phyloP scores from a whole-genome alignment of 257 asterid genomes.

The Solanum tacnaense region DNA sequence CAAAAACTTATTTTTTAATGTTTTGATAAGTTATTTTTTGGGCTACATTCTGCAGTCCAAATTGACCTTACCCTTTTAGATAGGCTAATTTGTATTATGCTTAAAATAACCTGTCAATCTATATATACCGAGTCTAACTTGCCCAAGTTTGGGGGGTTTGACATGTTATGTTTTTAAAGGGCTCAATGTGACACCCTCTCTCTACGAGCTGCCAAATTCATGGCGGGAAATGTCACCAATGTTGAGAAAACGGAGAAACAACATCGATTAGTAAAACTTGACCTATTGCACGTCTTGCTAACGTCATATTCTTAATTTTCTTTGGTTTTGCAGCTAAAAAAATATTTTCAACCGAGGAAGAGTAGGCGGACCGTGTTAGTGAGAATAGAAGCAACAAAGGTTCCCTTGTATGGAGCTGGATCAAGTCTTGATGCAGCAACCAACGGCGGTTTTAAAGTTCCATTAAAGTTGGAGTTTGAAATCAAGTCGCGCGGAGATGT shows the following conservation, averaged over 20 bases:
- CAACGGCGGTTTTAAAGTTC: slow-evolving; percentile 40
- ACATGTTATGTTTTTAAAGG: background rate
- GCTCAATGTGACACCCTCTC: background rate
- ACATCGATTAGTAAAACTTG: background rate
- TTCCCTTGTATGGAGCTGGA: slow-evolving; percentile 91
- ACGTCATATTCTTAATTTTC: background rate
- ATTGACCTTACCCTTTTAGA: background rate
- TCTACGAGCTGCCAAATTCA: background rate
- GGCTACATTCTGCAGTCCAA: background rate
- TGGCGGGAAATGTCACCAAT: background rate
- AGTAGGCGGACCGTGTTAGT: slow-evolving; percentile 48
- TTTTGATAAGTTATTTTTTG: background rate
- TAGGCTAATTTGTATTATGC: background rate
- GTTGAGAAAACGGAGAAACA: background rate
- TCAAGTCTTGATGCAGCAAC: slow-evolving; percentile 28
- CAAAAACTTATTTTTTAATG: background rate
- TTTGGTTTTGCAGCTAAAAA: slow-evolving; percentile 41
- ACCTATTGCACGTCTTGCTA: background rate
- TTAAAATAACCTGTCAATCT: background rate
- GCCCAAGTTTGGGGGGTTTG: background rate
- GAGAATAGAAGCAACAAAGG: slow-evolving; percentile 56
- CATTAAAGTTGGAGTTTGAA: slow-evolving; percentile 52
- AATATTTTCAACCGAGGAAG: slow-evolving; percentile 73
- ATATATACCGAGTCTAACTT: background rate
- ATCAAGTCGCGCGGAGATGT: slow-evolving; percentile 59